Conservation (phyloP, 768 basidiomycete species). For the Lentinus tigrinus region DNA sequence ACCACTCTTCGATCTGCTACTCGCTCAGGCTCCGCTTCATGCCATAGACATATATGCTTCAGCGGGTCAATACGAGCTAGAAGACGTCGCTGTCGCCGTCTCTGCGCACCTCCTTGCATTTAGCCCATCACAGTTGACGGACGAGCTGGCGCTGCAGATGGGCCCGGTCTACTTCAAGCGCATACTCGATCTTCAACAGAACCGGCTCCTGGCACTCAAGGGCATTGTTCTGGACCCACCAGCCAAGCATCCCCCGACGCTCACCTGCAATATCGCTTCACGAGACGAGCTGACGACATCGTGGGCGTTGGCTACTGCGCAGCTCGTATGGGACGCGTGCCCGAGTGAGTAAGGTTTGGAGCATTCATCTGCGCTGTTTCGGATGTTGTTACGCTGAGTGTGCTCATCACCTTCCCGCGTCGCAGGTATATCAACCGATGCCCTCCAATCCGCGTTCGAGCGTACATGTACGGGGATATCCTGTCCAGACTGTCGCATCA, state of each 20-base stretch:
- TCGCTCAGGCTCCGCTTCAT: slow-evolving; percentile 32
- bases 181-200: slow-evolving; percentile 36
- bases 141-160: slow-evolving; percentile 36
- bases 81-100: slow-evolving; percentile 36
- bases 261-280: slow-evolving; percentile 12
- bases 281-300: slow-evolving; percentile 24
- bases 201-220: slow-evolving; percentile 35
- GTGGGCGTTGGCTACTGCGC: slow-evolving; percentile 20
- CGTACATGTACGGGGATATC: background rate
- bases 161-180: slow-evolving; percentile 41
- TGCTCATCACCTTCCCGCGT: too few relatives aligned
- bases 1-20: slow-evolving; percentile 33
- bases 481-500: background rate
- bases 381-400: background rate
- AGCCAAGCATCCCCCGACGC: slow-evolving; percentile 21
- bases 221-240: slow-evolving; percentile 28
- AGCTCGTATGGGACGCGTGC: background rate
- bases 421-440: background rate
- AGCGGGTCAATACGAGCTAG: slow-evolving; percentile 34
- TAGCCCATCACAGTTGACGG: slow-evolving; percentile 34
- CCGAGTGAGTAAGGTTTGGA: background rate
- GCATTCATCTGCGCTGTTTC: too few relatives aligned
- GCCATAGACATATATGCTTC: slow-evolving; percentile 43
- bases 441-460: background rate
- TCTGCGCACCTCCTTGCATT: slow-evolving; percentile 39